Percentiles rank a stretch among this genome's conserved stretches.
phyloP scores from a whole-genome alignment of 805 yeast species.

The Clavispora asparagi region DNA sequence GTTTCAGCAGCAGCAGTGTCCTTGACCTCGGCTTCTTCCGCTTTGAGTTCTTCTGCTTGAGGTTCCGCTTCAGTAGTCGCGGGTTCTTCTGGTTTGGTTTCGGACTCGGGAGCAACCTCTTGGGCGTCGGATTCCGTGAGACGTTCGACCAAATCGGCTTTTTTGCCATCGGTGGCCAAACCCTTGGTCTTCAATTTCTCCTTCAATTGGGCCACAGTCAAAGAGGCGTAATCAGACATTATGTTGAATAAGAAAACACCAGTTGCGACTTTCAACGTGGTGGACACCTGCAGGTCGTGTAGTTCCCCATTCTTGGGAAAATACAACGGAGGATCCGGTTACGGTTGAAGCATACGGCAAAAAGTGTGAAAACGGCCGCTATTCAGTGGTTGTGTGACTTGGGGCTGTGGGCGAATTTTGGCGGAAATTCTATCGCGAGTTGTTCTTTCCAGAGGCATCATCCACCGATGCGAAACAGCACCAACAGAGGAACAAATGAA shows the following conservation, averaged over 20 bases:
- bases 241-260: not conserved
- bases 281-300: not conserved
- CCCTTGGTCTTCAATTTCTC: slow-evolving; percentile 66
- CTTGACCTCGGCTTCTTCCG: slow-evolving; percentile 11
- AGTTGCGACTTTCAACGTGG: not conserved
- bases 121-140: slow-evolving; percentile 50
- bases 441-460: no score
- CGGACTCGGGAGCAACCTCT: not conserved
- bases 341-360: no score
- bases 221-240: slow-evolving; percentile 55
- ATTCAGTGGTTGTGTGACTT: no score
- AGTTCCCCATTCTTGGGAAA: not conserved
- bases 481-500: no score
- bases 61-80: slow-evolving; percentile 3
- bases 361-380: no score
- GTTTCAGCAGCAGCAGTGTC: slow-evolving; percentile 11
- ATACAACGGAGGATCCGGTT: no score
- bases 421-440: no score
- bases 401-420: no score
- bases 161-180: slow-evolving; percentile 69
- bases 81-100: not conserved
- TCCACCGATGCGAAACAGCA: no score
- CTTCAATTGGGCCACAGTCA: slow-evolving; percentile 80
- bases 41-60: slow-evolving; percentile 11
- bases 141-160: slow-evolving; percentile 68